Conservation (phyloP, 192 early-diverging fungal species). For the Rhizophlyctis rosea region DNA sequence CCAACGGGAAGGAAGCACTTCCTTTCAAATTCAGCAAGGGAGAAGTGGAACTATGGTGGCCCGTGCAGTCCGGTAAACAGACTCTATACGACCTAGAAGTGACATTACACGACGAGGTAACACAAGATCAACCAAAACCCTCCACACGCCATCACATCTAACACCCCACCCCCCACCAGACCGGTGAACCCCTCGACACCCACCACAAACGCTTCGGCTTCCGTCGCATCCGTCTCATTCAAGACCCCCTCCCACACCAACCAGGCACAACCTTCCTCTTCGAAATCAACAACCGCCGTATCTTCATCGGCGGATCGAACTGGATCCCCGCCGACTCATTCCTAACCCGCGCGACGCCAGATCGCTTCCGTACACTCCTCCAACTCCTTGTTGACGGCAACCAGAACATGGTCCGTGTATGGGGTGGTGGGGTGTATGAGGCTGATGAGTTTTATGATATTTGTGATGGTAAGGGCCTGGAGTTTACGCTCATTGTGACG, state of each 20-base stretch:
- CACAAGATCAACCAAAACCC: too few relatives aligned
- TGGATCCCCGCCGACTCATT: slow-evolving; percentile 53
- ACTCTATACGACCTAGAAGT: too few relatives aligned
- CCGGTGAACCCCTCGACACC: too few relatives aligned
- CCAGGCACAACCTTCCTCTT: slow-evolving; percentile 46
- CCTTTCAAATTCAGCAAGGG: too few relatives aligned
- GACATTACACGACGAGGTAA: too few relatives aligned
- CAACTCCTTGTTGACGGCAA: slow-evolving; percentile 32
- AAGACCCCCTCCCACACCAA: slow-evolving; percentile 25
- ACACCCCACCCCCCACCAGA: too few relatives aligned
- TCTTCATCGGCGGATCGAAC: slow-evolving; percentile 49
- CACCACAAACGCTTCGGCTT: slow-evolving; percentile 30
- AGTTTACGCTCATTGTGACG: too few relatives aligned
- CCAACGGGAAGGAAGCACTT: too few relatives aligned
- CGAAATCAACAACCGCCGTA: slow-evolving; percentile 36
- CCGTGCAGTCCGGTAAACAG: too few relatives aligned
- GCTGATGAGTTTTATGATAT: slow-evolving; percentile 31
- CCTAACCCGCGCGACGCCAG: slow-evolving; percentile 5
- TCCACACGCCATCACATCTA: too few relatives aligned
- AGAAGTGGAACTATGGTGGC: too few relatives aligned
- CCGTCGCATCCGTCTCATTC: slow-evolving; percentile 28
- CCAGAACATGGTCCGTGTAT: slow-evolving; percentile 42
- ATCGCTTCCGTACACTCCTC: slow-evolving; percentile 14
- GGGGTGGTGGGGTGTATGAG: slow-evolving; percentile 33
- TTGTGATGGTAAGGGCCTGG: slow-evolving; percentile 34